Base-by-base conservation (phyloP, 345 rosid genomes). In the Brassica incana region DNA sequence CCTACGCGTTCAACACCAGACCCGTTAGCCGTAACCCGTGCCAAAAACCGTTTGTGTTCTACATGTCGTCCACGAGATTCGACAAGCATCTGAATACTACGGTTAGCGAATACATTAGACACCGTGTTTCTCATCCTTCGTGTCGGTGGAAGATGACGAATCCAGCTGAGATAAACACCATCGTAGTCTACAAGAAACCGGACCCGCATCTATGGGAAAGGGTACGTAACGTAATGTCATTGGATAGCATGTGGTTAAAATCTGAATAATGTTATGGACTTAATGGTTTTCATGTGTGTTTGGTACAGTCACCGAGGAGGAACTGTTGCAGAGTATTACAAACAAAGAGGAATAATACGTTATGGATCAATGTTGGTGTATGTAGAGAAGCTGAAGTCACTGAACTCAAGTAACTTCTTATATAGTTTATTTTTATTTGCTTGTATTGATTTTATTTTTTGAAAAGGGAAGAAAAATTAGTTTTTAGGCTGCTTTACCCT, bases 1-100 rank as follows among this genome's bases (percentile, higher is more conserved):
- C 94, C 0, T 95, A 92, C 1, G 95, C 99, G 1, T 95, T 95
- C 89, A 95, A 95, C 85, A 95, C 99, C 0, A 88, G 99, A 9
- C 98, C 99, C 0, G 95, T 95, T 36, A 87, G 89, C 75, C 86
- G 99, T 74, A 86, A 95, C 80, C 97, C 88, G 29, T 95, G 99
- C 78, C 99, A 95, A 67, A 95, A 90, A 60, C 98, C 99, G n/a
- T 95, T 92, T 18, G 91, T 92, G 73, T 95, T 88, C 71, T 92
- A 95, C 86, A 68, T 95, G 83, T 84, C 94, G 1, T 78, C 78
- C 25, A 88, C 89, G 1, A 87, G 83, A 52, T 81, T 82, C 14
- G 87, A 92, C 69, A 25, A 75, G 1, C 81, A 81, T 40, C 71
- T 66, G 58, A 91, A 95, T 70, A 65, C 78, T 18, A 95, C 97